These are phyloP conservation scores for Aurifilum marmelostoma DNA, from an alignment of 2,329 filamentous ascomycete genomes.

Conservation along the genomic window DNA sequence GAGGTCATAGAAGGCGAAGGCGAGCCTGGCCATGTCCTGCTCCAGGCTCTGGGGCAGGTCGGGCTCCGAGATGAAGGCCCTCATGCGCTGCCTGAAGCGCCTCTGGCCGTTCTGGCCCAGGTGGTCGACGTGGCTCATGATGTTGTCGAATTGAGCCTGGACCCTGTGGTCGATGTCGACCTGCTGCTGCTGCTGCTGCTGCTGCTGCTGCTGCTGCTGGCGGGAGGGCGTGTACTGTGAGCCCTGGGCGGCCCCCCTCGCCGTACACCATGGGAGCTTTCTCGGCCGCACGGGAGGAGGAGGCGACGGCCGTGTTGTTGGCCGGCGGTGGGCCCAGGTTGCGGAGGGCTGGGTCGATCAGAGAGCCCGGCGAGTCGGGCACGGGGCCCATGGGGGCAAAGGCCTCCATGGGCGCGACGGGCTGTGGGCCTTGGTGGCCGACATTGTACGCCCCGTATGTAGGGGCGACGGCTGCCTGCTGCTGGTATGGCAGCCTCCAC, in stretches of 20 bases:
- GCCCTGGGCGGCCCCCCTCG: too few relatives aligned
- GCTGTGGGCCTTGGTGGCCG: too few relatives aligned
- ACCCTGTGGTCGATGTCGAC: background rate
- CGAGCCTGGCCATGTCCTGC: background rate
- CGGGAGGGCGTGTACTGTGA: too few relatives aligned
- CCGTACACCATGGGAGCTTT: background rate
- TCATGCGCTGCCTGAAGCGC: background rate
- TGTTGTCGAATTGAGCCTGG: background rate
- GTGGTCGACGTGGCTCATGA: background rate
- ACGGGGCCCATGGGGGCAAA: too few relatives aligned
- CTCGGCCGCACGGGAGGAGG: background rate
- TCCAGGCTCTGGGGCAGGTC: background rate
- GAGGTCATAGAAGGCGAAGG: background rate
- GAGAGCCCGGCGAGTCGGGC: too few relatives aligned
- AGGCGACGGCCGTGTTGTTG: background rate
- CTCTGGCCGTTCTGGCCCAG: too few relatives aligned
- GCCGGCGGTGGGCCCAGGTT: too few relatives aligned
- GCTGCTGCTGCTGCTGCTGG: background rate
- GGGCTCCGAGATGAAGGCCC: background rate
- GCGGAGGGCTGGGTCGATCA: too few relatives aligned
- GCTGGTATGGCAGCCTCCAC: background rate
- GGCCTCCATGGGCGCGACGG: too few relatives aligned
- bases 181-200: too few relatives aligned
- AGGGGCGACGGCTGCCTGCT: background rate
- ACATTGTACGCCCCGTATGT: too few relatives aligned